phyloP scores from a whole-genome alignment of 768 basidiomycete species.

The Amanita polypyramis region DNA sequence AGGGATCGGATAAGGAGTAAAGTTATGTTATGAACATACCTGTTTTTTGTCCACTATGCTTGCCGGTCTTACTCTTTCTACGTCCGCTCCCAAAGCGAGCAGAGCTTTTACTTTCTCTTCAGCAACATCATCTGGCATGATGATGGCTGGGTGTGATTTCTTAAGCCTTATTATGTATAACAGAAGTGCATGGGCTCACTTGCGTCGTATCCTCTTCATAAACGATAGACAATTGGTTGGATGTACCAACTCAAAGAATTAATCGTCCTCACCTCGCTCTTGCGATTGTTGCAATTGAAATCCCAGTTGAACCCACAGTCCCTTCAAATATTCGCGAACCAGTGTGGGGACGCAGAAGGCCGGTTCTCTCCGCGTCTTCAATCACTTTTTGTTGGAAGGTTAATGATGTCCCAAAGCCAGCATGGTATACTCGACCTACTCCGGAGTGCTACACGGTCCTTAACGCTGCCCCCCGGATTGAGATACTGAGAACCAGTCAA shows the following conservation, averaged over 20 bases:
- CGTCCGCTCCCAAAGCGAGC: constrained; percentile 75
- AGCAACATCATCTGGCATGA: constrained; percentile 85
- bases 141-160: constrained; percentile 40
- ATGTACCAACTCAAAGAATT: background rate
- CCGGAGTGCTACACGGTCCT: constrained; percentile 91
- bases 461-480: constrained; percentile 96
- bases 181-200: constrained; percentile 35
- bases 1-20: background rate
- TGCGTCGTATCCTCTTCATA: constrained; percentile 71
- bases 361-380: constrained; percentile 80
- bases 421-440: constrained; percentile 36
- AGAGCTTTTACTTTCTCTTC: constrained; percentile 86
- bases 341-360: constrained; percentile 74
- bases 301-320: constrained; percentile 93
- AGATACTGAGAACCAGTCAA: constrained; percentile 48
- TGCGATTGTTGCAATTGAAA: constrained; percentile 91
- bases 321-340: constrained; percentile 95
- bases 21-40: constrained; percentile 26
- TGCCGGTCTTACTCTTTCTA: constrained; percentile 84
- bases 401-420: background rate
- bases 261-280: constrained; percentile 54
- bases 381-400: constrained; percentile 53
- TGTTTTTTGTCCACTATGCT: constrained; percentile 97
- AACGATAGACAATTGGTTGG: background rate
- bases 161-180: constrained; percentile 17